Percentiles rank a stretch among this genome's conserved stretches.
Evolutionary conservation across 2,329 filamentous ascomycete species (phyloP).

Genomic region (Claviceps africana): DNA sequence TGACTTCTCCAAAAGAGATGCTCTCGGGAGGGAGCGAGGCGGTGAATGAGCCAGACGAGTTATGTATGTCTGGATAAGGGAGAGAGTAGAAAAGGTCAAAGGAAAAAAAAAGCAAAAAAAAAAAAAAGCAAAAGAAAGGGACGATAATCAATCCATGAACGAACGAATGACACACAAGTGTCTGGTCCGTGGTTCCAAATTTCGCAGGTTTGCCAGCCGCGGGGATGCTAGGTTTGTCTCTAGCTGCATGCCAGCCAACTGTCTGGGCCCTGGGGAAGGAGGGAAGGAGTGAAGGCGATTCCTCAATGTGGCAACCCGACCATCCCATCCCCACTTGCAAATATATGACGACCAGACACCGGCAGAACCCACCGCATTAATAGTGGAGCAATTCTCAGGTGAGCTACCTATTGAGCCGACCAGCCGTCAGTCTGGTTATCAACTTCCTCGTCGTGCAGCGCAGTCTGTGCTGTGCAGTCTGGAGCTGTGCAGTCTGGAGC

Average conservation of each 20-base stretch:
- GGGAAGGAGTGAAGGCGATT: too few relatives aligned
- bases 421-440: too few relatives aligned
- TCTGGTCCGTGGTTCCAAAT: neutral
- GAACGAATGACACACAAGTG: neutral
- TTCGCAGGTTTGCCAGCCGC: conserved; percentile 7
- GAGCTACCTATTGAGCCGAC: too few relatives aligned
- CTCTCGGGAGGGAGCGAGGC: neutral
- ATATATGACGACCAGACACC: neutral
- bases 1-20: neutral
- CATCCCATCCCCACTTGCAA: neutral
- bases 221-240: conserved; percentile 2
- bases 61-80: neutral
- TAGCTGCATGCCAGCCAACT: neutral
- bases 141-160: neutral
- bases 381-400: too few relatives aligned
- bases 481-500: neutral
- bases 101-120: neutral
- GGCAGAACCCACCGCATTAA: too few relatives aligned
- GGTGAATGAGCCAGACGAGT: neutral
- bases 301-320: neutral
- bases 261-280: neutral
- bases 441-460: too few relatives aligned
- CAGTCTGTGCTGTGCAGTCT: too few relatives aligned
- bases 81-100: neutral
- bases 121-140: neutral